Base-by-base conservation (phyloP, 108 stramenopile species). In the Cylindrotheca fusiformis region DNA sequence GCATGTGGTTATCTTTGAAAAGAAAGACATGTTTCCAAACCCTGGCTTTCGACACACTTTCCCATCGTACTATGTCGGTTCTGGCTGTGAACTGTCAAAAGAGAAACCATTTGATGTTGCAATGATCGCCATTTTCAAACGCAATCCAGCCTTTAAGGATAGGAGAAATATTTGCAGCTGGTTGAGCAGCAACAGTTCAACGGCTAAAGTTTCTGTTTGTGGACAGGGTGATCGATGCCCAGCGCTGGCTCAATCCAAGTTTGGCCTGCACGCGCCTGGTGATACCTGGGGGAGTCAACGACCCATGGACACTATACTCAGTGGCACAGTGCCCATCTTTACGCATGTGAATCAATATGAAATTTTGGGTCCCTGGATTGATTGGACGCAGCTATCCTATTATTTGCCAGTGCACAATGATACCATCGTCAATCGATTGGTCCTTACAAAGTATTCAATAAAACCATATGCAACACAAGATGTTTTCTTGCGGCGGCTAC, bases 1-100 rank as follows among this genome's bases (percentile, higher is more conserved):
- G 36, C 36, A 66, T 47, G 12, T 66, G 2, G 47, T 66, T 52
- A 66, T 47, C 55, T 66, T 66, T 66, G 65, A 66, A 28, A 45
- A 55, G 8, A 12, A 33, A 2, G 10, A 41, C 32, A 26, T 36
- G 23, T 10, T 48, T 19, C 60, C 60, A 3, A 41, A 41, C 28
- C 45, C 4, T 19, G 19, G n/a, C 6, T 19, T 23, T 28, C 47
- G n/a, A 12, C 6, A 2, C 29, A 55, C 10, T 18, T 20, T 52
- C 29, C 47, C 5, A 17, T 4, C 46, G n/a, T 56, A 8, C 65
- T 49, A 27, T 52, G 53, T 61, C 3, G 47, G 36, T 48, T 12
- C 25, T 8, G 6, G 18, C 1, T 49, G 48, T 21, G 36, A 4
- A 17, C 27, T 5, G 24, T 17, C 58, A 32, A 68, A 49, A 10